These are phyloP conservation scores for Thuidium tamariscinum DNA, from an alignment of 225 moss, liverwort and hornwort genomes.

Conservation along the genomic window DNA sequence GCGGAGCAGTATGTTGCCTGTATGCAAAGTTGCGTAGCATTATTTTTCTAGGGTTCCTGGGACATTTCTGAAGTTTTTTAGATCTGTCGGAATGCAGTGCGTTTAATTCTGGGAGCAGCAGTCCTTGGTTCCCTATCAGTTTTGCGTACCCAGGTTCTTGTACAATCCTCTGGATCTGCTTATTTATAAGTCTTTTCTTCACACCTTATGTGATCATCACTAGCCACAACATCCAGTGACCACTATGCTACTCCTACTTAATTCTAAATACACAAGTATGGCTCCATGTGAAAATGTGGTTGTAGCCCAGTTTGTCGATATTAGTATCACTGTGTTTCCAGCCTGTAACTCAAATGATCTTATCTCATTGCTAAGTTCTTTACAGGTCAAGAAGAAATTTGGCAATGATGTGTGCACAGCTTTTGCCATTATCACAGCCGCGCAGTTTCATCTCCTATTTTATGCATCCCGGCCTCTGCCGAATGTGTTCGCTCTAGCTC, in stretches of 20 bases:
- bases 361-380: not conserved
- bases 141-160: constrained; percentile 54
- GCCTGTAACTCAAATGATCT: not conserved
- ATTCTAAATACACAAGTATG: not conserved
- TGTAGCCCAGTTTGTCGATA: not conserved
- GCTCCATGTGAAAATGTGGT: not conserved
- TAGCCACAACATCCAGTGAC: not conserved
- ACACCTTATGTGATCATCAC: not conserved
- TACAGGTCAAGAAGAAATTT: constrained; percentile 60
- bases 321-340: not conserved
- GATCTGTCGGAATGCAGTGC: constrained; percentile 45
- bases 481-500: constrained; percentile 77
- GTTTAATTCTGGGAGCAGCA: constrained; percentile 62
- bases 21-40: not conserved
- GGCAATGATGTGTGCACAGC: constrained; percentile 55
- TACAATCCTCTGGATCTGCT: not conserved
- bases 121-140: constrained; percentile 66
- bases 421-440: constrained; percentile 58
- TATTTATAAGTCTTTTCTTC: not conserved
- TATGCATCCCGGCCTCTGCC: constrained; percentile 95
- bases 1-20: not conserved
- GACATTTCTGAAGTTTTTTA: not conserved
- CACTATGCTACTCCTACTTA: not conserved
- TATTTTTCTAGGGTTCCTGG: not conserved
- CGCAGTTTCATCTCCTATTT: constrained; percentile 84